Percentiles rank a stretch among this genome's conserved stretches.
Conservation (phyloP, 371 early-diverging fungal genomes). For the Mucor ambiguus region DNA sequence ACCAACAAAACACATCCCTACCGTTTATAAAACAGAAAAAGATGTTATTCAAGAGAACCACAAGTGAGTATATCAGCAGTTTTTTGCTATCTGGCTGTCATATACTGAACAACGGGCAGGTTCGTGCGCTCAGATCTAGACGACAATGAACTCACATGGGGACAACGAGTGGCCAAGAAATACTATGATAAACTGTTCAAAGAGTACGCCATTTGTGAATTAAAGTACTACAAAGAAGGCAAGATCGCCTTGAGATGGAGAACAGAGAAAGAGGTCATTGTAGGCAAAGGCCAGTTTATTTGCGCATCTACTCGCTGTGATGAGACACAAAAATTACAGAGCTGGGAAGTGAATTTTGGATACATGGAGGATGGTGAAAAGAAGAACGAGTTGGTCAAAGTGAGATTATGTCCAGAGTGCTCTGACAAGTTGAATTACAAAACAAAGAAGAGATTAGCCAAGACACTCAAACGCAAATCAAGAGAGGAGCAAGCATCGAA, state of each 20-base stretch:
- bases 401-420: conserved; percentile 74
- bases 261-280: conserved; percentile 73
- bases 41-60: conserved; percentile 51
- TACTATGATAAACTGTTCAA: conserved; percentile 87
- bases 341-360: conserved; percentile 90
- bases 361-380: conserved; percentile 71
- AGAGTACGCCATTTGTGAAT: conserved; percentile 83
- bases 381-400: conserved; percentile 83
- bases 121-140: conserved; percentile 41
- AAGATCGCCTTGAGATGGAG: conserved; percentile 87
- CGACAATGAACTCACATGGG: conserved; percentile 64
- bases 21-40: conserved; percentile 64
- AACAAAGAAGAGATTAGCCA: conserved; percentile 37
- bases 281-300: conserved; percentile 78
- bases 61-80: conserved; percentile 9
- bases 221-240: conserved; percentile 75
- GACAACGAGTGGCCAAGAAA: conserved; percentile 79
- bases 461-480: conserved; percentile 10
- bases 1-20: conserved; percentile 1
- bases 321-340: conserved; percentile 45
- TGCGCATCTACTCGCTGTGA: conserved; percentile 70
- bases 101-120: not conserved
- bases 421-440: conserved; percentile 51
- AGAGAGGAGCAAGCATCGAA: conserved; percentile 5
- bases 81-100: not conserved